These are phyloP conservation scores for Malus orientalis DNA, from an alignment of 306 rosid species.

Conservation along the genomic window DNA sequence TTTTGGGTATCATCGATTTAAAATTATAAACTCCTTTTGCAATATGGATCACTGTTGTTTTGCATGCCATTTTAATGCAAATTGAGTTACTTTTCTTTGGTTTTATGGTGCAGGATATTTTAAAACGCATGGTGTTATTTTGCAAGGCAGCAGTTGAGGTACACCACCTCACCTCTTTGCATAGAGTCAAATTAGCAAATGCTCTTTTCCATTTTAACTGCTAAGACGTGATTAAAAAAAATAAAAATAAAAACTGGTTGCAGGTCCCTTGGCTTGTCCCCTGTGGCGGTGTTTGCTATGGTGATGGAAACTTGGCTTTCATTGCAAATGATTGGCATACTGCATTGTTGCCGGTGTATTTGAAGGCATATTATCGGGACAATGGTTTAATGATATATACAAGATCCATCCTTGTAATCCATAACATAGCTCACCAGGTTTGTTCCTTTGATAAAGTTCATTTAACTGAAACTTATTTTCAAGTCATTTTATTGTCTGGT, in stretches of 20 bases:
- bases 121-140: conserved; percentile 80
- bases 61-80: conserved; percentile 15
- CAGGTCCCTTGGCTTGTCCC: conserved; percentile 98
- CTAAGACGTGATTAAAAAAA: background rate
- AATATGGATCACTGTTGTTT: conserved; percentile 8
- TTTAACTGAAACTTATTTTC: background rate
- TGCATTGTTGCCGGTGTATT: conserved; percentile 84
- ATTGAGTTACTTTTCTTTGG: conserved; percentile 21
- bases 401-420: conserved; percentile 87
- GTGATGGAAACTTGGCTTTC: conserved; percentile 95
- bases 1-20: background rate
- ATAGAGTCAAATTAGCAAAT: background rate
- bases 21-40: background rate
- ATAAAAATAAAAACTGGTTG: background rate
- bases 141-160: conserved; percentile 97
- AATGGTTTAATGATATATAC: conserved; percentile 70
- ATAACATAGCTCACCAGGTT: conserved; percentile 99
- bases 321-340: conserved; percentile 99
- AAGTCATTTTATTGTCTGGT: background rate
- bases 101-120: conserved; percentile 65
- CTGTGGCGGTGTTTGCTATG: conserved; percentile 91
- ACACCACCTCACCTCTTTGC: conserved; percentile 9
- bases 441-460: conserved; percentile 3
- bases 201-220: background rate
- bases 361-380: conserved; percentile 84